Evolutionary conservation across 2,329 filamentous ascomycete species (phyloP).

Genomic region (Cordyceps militaris): DNA sequence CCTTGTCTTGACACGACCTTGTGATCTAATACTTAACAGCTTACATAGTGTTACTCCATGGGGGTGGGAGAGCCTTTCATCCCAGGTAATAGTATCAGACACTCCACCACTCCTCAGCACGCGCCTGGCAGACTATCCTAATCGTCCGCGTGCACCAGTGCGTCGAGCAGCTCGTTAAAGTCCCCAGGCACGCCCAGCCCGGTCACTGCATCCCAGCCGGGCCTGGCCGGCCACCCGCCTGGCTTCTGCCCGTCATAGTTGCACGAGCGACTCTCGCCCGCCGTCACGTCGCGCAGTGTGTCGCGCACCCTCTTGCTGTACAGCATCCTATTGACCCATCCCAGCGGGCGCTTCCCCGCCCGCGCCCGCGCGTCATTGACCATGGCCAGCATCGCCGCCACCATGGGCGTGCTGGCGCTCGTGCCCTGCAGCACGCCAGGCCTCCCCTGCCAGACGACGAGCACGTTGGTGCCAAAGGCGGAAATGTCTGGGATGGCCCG

Average conservation of each 20-base stretch:
- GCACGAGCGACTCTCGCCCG: slow-evolving; percentile 35
- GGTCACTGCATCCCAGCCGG: slow-evolving; percentile 43
- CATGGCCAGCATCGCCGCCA: slow-evolving; percentile 47
- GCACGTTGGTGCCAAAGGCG: slow-evolving; percentile 52
- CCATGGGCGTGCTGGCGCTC: slow-evolving; percentile 46
- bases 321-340: slow-evolving; percentile 46
- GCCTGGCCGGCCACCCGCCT: slow-evolving; percentile 37
- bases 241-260: slow-evolving; percentile 23
- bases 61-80: no score
- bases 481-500: slow-evolving; percentile 46
- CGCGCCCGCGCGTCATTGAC: slow-evolving; percentile 48
- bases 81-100: no score
- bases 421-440: slow-evolving; percentile 32
- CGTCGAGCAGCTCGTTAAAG: slow-evolving; percentile 32
- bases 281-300: slow-evolving; percentile 35
- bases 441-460: slow-evolving; percentile 26
- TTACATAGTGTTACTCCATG: no score
- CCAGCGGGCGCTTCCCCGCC: slow-evolving; percentile 40
- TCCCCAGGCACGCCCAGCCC: slow-evolving; percentile 42
- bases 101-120: background rate
- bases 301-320: slow-evolving; percentile 33
- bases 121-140: background rate
- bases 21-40: no score
- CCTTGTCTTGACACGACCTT: no score
- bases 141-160: slow-evolving; percentile 22